phyloP scores from a whole-genome alignment of 2,329 filamentous ascomycete genomes.

The Ophiognomonia clavigignenti-juglandacearum region DNA sequence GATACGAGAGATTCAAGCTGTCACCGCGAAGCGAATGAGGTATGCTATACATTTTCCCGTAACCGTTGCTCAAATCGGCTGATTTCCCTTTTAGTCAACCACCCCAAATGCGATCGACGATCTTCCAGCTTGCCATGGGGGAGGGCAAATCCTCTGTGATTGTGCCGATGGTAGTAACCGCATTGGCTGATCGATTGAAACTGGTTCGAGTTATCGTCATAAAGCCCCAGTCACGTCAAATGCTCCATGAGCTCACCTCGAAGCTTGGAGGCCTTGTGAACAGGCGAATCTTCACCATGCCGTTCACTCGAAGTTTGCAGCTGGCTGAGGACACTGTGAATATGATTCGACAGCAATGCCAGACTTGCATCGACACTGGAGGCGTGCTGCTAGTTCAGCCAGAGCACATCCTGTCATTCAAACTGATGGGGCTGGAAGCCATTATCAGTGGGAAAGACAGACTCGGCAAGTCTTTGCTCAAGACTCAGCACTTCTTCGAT shows the following conservation, averaged over 20 bases:
- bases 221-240: constrained; percentile 58
- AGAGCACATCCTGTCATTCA: constrained; percentile 59
- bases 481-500: constrained; percentile 41
- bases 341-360: constrained; percentile 32
- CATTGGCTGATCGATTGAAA: constrained; percentile 43
- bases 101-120: constrained; percentile 35
- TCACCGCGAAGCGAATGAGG: constrained; percentile 55
- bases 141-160: constrained; percentile 68
- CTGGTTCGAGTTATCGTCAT: constrained; percentile 56
- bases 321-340: constrained; percentile 27
- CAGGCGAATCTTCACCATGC: constrained; percentile 50
- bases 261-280: constrained; percentile 53
- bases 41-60: not conserved
- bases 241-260: constrained; percentile 48
- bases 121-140: constrained; percentile 69
- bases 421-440: constrained; percentile 55
- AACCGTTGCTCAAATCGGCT: too few relatives aligned
- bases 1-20: constrained; percentile 54
- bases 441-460: constrained; percentile 25
- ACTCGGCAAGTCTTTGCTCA: constrained; percentile 30
- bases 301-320: constrained; percentile 49
- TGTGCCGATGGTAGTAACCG: constrained; percentile 55
- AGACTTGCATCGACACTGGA: constrained; percentile 41
- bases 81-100: too few relatives aligned
- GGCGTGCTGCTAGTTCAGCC: constrained; percentile 59